Evolutionary conservation across 352 stramenopile genomes (phyloP).

Genomic region (Phytophthora uliginosa): DNA sequence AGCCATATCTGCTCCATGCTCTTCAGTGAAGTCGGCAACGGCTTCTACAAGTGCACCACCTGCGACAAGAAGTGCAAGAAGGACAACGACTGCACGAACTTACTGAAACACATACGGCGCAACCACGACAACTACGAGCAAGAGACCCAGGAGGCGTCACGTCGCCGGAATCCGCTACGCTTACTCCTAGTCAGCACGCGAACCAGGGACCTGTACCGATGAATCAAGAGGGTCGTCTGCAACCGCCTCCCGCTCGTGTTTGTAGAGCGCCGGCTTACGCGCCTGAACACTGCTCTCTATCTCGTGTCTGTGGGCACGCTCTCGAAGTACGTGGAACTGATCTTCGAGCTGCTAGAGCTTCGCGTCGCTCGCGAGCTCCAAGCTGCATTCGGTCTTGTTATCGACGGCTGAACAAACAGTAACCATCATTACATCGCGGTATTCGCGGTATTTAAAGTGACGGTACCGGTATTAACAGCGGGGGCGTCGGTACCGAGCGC

Average conservation of each 20-base stretch:
- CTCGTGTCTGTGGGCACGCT: neutral
- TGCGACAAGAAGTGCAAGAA: slow-evolving; percentile 31
- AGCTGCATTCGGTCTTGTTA: neutral
- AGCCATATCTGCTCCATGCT: slow-evolving; percentile 25
- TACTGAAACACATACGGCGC: neutral
- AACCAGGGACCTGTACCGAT: neutral
- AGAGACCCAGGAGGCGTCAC: neutral
- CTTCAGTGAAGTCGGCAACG: slow-evolving; percentile 15
- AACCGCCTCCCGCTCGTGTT: neutral
- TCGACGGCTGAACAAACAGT: neutral
- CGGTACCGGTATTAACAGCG: neutral
- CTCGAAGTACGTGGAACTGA: neutral
- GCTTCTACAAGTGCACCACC: slow-evolving; percentile 18
- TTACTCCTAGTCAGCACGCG: neutral
- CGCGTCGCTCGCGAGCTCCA: neutral
- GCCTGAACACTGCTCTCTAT: neutral
- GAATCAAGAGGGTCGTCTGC: neutral
- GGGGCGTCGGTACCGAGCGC: neutral
- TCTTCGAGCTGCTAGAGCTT: neutral
- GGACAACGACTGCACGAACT: slow-evolving; percentile 25
- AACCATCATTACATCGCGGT: neutral
- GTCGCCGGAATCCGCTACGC: neutral
- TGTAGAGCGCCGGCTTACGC: neutral
- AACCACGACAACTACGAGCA: neutral
- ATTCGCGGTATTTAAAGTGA: neutral